A percentile compares a stretch with the other conserved stretches of the same genome.
These are phyloP conservation scores for Xylariaceae sp. DNA, from an alignment of 2,329 filamentous ascomycete genomes.

Conservation along the genomic window DNA sequence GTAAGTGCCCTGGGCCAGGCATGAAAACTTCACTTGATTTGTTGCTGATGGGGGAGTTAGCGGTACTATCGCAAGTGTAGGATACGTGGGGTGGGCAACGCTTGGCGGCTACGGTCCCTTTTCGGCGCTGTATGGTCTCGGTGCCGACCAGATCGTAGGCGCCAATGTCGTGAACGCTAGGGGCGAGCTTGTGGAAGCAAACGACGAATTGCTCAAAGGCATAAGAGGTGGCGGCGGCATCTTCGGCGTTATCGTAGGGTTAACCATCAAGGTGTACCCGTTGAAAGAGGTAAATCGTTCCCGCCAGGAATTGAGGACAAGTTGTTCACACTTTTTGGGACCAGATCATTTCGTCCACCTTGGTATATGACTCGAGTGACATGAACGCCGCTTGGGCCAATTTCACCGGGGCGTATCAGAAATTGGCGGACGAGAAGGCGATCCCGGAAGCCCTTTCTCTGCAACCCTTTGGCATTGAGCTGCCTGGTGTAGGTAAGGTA, in stretches of 20 bases:
- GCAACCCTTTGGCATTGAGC: too few species aligned
- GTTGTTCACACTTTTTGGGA: background rate
- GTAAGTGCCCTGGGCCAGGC: slow-evolving; percentile 12
- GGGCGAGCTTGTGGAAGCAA: slow-evolving; percentile 46
- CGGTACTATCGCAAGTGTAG: slow-evolving; percentile 36
- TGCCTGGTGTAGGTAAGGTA: too few species aligned
- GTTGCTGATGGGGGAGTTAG: background rate
- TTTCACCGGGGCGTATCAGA: too few species aligned
- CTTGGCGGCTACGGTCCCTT: slow-evolving; percentile 44
- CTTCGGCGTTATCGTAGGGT: slow-evolving; percentile 49
- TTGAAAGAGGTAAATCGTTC: slow-evolving; percentile 36
- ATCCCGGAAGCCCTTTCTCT: too few species aligned
- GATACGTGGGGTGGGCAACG: slow-evolving; percentile 43
- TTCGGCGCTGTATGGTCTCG: slow-evolving; percentile 42
- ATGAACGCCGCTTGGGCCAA: slow-evolving; percentile 27
- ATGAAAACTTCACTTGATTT: too few species aligned
- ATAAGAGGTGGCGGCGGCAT: slow-evolving; percentile 49
- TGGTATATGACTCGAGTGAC: slow-evolving; percentile 43
- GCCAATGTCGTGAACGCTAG: slow-evolving; percentile 47
- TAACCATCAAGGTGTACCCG: slow-evolving; percentile 48
- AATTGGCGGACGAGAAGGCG: too few species aligned
- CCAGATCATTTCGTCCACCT: too few species aligned
- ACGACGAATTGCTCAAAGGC: slow-evolving; percentile 45
- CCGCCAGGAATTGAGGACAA: background rate
- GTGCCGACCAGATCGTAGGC: slow-evolving; percentile 45